phyloP scores from a whole-genome alignment of 495 filamentous ascomycete species.

The Rostrohypoxylon terebratum region DNA sequence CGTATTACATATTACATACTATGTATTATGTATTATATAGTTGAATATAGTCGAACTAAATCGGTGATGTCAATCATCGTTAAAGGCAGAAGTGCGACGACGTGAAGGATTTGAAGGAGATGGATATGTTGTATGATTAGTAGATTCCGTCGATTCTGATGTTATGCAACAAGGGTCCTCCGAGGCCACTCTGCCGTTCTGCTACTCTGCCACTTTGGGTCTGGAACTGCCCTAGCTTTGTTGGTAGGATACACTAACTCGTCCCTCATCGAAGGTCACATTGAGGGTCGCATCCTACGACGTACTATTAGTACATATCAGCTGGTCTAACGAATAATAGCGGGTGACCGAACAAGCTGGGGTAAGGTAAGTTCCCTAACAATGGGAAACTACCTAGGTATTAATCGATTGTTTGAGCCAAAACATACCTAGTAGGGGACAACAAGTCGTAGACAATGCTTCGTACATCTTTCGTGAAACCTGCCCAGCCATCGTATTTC shows the following conservation, averaged over 20 bases:
- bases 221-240: not conserved
- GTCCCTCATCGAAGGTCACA: constrained; percentile 24
- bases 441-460: not conserved
- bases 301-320: too few species aligned
- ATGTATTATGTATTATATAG: constrained; percentile 9
- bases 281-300: constrained; percentile 22
- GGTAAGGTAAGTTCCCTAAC: constrained; percentile 5
- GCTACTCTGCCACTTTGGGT: too few species aligned
- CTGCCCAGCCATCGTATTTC: not conserved
- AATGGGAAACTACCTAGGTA: not conserved
- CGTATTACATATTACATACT: not conserved
- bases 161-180: constrained; percentile 34
- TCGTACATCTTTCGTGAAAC: not conserved
- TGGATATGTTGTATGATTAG: constrained; percentile 1
- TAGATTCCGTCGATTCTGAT: not conserved
- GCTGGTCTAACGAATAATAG: not conserved
- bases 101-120: not conserved
- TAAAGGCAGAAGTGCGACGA: not conserved
- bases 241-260: constrained; percentile 14
- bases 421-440: not conserved
- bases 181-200: constrained; percentile 7
- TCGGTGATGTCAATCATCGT: constrained; percentile 7
- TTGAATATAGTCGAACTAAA: not conserved
- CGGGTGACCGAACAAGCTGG: constrained; percentile 8
- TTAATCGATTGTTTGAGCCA: not conserved